Percentiles rank a stretch among this genome's conserved stretches.
phyloP scores from a whole-genome alignment of 176 grass and related monocot species.

The Oryza punctata region DNA sequence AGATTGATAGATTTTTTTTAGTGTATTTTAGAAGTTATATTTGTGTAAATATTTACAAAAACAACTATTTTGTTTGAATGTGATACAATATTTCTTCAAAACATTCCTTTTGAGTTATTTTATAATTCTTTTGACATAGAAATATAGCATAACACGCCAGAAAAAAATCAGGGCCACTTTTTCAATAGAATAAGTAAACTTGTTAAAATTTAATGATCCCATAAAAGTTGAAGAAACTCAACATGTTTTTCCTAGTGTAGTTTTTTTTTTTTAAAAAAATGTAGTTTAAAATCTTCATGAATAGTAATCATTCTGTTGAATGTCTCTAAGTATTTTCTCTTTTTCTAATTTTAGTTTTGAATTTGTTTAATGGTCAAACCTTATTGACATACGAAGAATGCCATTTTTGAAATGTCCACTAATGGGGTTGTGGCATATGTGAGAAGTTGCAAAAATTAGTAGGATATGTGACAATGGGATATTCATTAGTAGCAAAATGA shows the following conservation, averaged over 20 bases:
- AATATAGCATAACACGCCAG: not conserved
- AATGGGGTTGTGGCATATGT: too few relatives aligned
- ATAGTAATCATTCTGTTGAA: not conserved
- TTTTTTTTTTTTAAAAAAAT: too few relatives aligned
- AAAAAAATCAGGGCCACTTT: not conserved
- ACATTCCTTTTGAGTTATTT: not conserved
- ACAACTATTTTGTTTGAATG: not conserved
- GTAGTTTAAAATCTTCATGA: too few relatives aligned
- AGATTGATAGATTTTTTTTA: not conserved
- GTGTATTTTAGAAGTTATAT: not conserved
- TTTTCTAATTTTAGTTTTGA: not conserved
- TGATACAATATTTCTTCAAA: not conserved
- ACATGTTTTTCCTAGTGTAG: not conserved
- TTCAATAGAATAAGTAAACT: too few relatives aligned
- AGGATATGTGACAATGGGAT: too few relatives aligned
- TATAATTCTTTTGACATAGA: not conserved
- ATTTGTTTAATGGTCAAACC: not conserved
- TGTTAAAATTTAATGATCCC: too few relatives aligned
- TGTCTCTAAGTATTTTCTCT: too few relatives aligned
- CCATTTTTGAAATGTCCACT: too few relatives aligned
- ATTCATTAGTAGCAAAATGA: too few relatives aligned
- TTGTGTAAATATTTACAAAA: not conserved
- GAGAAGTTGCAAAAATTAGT: too few relatives aligned
- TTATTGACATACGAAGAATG: not conserved
- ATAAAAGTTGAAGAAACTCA: not conserved